These are phyloP conservation scores for Phytophthora podocarpi DNA, from an alignment of 352 stramenopile genomes.

Conservation along the genomic window DNA sequence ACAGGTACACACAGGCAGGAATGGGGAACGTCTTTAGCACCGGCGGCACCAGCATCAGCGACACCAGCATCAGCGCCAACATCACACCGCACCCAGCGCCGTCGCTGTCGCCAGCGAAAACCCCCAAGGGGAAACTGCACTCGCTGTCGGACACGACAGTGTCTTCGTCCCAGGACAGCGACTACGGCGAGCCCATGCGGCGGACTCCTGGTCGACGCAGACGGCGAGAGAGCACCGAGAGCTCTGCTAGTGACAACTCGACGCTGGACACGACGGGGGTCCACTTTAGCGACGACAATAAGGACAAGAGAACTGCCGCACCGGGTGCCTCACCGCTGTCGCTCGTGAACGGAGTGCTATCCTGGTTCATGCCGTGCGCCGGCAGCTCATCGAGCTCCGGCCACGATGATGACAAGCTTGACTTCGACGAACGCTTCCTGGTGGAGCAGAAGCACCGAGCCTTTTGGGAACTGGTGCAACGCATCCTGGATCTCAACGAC, in stretches of 20 bases:
- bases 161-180: slow-evolving; percentile 42
- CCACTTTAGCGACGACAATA: neutral
- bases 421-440: slow-evolving; percentile 42
- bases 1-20: neutral
- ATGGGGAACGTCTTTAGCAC: slow-evolving; percentile 36
- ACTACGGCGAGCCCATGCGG: slow-evolving; percentile 29
- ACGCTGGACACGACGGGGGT: slow-evolving; percentile 9
- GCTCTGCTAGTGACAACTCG: neutral
- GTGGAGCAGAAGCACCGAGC: slow-evolving; percentile 68
- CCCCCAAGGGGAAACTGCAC: slow-evolving; percentile 38
- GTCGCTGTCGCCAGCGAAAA: neutral
- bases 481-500: slow-evolving; percentile 70
- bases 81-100: neutral
- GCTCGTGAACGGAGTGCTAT: slow-evolving; percentile 11
- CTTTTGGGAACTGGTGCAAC: slow-evolving; percentile 84
- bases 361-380: slow-evolving; percentile 21
- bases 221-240: slow-evolving; percentile 17
- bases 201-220: slow-evolving; percentile 15
- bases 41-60: slow-evolving; percentile 6
- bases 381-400: neutral
- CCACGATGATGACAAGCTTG: slow-evolving; percentile 2
- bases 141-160: slow-evolving; percentile 63
- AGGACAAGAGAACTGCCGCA: neutral
- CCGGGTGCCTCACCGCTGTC: neutral
- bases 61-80: neutral